phyloP scores from a whole-genome alignment of 148 eudicot genomes.

The Vaccinium darrowii region DNA sequence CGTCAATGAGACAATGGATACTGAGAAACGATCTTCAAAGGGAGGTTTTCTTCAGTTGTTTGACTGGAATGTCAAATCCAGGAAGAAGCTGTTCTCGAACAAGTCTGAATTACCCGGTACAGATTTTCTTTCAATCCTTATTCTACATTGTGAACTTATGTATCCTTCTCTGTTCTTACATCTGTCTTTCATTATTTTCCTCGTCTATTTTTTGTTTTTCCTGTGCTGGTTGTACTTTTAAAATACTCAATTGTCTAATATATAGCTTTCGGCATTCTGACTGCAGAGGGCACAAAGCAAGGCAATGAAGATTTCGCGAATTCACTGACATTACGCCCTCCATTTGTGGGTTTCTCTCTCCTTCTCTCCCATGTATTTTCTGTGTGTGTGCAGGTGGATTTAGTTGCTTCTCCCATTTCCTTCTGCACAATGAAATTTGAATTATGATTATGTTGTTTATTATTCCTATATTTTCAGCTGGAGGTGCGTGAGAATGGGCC shows the following conservation, averaged over 20 bases:
- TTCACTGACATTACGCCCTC: slow-evolving; percentile 40
- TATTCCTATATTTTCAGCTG: slow-evolving; percentile 32
- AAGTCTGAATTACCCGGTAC: slow-evolving; percentile 64
- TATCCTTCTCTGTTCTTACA: not conserved
- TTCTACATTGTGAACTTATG: not conserved
- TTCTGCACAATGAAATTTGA: not conserved
- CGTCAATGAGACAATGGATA: slow-evolving; percentile 57
- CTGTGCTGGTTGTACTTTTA: not conserved
- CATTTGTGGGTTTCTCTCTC: slow-evolving; percentile 45
- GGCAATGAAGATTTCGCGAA: slow-evolving; percentile 51
- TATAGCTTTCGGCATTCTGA: slow-evolving; percentile 9
- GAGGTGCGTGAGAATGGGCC: slow-evolving; percentile 49
- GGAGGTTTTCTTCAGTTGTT: slow-evolving; percentile 88
- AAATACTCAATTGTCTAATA: not conserved
- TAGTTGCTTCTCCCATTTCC: not conserved
- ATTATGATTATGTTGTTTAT: slow-evolving; percentile 9
- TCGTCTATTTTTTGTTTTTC: not conserved
- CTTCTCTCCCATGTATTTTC: not conserved
- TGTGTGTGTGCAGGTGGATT: not conserved
- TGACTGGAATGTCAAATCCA: slow-evolving; percentile 90
- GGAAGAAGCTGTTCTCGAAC: slow-evolving; percentile 79
- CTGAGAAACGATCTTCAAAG: slow-evolving; percentile 63
- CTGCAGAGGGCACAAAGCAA: slow-evolving; percentile 52
- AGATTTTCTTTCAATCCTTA: not conserved
- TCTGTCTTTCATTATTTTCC: not conserved